These are phyloP conservation scores for Colletotrichum sp. DNA, from an alignment of 2,329 filamentous ascomycete genomes.

Conservation along the genomic window DNA sequence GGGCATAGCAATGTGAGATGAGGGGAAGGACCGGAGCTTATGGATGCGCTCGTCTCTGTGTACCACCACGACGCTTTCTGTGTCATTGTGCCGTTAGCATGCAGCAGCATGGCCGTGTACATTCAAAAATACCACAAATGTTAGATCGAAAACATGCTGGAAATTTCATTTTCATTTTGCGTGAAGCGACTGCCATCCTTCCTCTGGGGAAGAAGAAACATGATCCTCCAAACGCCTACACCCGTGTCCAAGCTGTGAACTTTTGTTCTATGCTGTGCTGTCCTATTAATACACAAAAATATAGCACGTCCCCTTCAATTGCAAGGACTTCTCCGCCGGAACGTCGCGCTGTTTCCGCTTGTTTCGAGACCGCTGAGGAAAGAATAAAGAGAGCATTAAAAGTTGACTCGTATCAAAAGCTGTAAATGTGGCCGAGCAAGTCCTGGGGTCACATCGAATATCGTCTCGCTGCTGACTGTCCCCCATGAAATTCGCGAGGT, in stretches of 20 bases:
- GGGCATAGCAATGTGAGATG: not conserved
- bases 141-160: not conserved
- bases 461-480: not conserved
- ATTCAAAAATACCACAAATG: not conserved
- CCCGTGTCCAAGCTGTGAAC: slow-evolving; percentile 6
- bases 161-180: not conserved
- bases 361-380: not conserved
- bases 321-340: not conserved
- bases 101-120: not conserved
- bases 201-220: not conserved
- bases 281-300: slow-evolving; percentile 35
- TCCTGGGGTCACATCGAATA: not conserved
- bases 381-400: not conserved
- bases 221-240: not conserved
- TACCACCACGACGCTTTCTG: not conserved
- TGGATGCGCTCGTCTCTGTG: not conserved
- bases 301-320: not conserved
- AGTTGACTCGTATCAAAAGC: not conserved
- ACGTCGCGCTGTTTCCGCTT: not conserved
- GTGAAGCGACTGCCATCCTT: not conserved
- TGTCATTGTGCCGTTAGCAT: not conserved
- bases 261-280: slow-evolving; percentile 26
- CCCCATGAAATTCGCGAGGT: not conserved
- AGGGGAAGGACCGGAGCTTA: not conserved
- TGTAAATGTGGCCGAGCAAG: not conserved